A percentile compares a stretch with the other conserved stretches of the same genome.
Conservation (phyloP, 805 yeast species). For the Alloascoidea hylecoeti region DNA sequence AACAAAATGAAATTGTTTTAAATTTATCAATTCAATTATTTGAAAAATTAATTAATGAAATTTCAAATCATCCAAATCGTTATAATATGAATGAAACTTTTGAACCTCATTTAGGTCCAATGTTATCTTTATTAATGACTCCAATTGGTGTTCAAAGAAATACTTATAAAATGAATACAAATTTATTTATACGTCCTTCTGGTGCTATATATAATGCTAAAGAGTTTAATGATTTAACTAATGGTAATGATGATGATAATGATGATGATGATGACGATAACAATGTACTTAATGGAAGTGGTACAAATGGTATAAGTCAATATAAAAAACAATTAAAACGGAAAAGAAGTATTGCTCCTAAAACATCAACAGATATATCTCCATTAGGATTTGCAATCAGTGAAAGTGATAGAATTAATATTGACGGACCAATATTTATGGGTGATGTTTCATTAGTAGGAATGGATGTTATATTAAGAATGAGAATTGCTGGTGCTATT, state of each 20-base stretch:
- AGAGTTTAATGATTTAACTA: conserved; percentile 12
- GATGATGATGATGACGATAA: conserved; percentile 8
- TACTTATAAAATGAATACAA: conserved; percentile 70
- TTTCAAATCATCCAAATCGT: conserved; percentile 20
- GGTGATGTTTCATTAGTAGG: conserved; percentile 90
- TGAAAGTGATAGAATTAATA: conserved; percentile 38
- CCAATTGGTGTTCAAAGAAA: conserved; percentile 92
- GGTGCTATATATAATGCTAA: conserved; percentile 26
- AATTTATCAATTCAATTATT: conserved; percentile 51
- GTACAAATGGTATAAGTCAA: conserved; percentile 22
- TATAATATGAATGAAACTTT: conserved; percentile 33
- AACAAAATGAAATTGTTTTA: conserved; percentile 69
- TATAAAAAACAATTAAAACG: conserved; percentile 25
- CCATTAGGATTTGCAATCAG: neutral
- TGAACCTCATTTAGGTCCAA: conserved; percentile 39
- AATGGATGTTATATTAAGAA: conserved; percentile 52
- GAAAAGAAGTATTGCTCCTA: too few species aligned
- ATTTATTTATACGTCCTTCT: conserved; percentile 68
- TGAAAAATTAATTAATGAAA: conserved; percentile 34
- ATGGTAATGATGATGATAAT: conserved; percentile 9
- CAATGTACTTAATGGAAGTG: too few species aligned
- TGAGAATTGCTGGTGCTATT: conserved; percentile 61
- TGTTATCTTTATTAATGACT: conserved; percentile 63
- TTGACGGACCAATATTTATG: conserved; percentile 81
- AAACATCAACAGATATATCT: neutral